Percentiles rank a stretch among this genome's conserved stretches.
These are phyloP conservation scores for Fusarium penzigii DNA, from an alignment of 2,329 filamentous ascomycete species.

Conservation along the genomic window DNA sequence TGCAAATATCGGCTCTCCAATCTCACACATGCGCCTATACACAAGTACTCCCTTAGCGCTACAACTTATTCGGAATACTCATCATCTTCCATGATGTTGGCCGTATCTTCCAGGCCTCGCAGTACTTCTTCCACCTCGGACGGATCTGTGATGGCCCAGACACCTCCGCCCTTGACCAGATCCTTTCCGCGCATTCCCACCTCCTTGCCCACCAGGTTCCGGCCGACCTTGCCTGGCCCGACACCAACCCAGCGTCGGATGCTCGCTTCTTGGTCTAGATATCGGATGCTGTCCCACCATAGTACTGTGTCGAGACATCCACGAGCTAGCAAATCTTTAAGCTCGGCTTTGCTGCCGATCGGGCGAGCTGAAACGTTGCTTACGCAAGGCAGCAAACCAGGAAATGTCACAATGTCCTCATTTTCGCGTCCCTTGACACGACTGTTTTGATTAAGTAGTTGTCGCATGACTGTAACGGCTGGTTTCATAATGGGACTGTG, in stretches of 20 bases:
- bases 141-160: slow-evolving; percentile 88
- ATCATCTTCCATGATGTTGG: slow-evolving; percentile 51
- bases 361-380: slow-evolving; percentile 84
- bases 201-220: slow-evolving; percentile 93
- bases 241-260: slow-evolving; percentile 88
- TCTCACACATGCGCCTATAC: slow-evolving; percentile 8
- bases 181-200: slow-evolving; percentile 83
- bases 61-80: slow-evolving; percentile 37
- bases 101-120: slow-evolving; percentile 65
- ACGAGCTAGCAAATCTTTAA: slow-evolving; percentile 77
- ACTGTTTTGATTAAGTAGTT: slow-evolving; percentile 63
- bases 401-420: slow-evolving; percentile 72
- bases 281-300: slow-evolving; percentile 94
- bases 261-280: slow-evolving; percentile 79
- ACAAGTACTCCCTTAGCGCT: too few relatives aligned
- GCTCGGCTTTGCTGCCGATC: slow-evolving; percentile 70
- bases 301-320: slow-evolving; percentile 89
- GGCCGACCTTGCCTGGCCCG: slow-evolving; percentile 88
- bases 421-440: slow-evolving; percentile 53
- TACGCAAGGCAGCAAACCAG: slow-evolving; percentile 73
- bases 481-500: slow-evolving; percentile 92
- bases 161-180: slow-evolving; percentile 80
- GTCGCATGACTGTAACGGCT: slow-evolving; percentile 72
- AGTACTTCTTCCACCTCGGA: slow-evolving; percentile 71
- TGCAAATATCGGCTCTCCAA: too few relatives aligned